These are phyloP conservation scores for Plasmodium fragile DNA, from an alignment of 169 alveolate species.

Conservation along the genomic window DNA sequence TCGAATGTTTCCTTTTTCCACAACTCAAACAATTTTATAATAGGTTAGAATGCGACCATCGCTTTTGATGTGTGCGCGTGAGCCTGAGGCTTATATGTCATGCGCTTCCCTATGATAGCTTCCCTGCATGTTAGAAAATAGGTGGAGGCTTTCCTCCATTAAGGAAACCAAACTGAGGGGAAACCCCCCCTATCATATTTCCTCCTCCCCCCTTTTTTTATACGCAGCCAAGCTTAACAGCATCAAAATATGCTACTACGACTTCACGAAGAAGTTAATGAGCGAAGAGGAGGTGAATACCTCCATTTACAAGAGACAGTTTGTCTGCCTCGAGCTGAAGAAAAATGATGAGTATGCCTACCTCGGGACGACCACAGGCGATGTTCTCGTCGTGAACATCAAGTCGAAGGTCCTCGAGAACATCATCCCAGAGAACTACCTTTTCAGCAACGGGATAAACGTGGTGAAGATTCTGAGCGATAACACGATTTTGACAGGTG, in stretches of 20 bases:
- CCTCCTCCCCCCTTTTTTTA: background rate
- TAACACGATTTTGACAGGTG: slow-evolving; percentile 62
- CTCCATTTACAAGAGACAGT: slow-evolving; percentile 67
- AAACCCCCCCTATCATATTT: background rate
- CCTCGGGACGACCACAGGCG: slow-evolving; percentile 74
- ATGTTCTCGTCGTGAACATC: slow-evolving; percentile 53
- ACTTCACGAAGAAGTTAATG: slow-evolving; percentile 56
- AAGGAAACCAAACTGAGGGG: background rate
- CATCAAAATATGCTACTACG: slow-evolving; percentile 60
- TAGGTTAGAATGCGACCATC: too few species aligned
- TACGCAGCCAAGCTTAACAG: slow-evolving; percentile 55
- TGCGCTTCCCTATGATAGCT: too few species aligned
- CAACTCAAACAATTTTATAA: slow-evolving; percentile 48
- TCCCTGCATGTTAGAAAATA: background rate
- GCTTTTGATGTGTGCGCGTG: too few species aligned
- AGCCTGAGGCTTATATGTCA: too few species aligned
- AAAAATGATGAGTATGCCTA: slow-evolving; percentile 68
- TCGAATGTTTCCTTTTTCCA: slow-evolving; percentile 66
- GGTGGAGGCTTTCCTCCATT: background rate
- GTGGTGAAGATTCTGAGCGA: slow-evolving; percentile 55
- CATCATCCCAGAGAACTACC: slow-evolving; percentile 55
- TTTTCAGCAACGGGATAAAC: slow-evolving; percentile 73
- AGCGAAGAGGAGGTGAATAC: slow-evolving; percentile 69
- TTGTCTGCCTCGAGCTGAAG: slow-evolving; percentile 52
- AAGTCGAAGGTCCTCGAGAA: slow-evolving; percentile 62